These are phyloP conservation scores for Darksidea phi DNA, from an alignment of 495 filamentous ascomycete genomes.

Conservation along the genomic window DNA sequence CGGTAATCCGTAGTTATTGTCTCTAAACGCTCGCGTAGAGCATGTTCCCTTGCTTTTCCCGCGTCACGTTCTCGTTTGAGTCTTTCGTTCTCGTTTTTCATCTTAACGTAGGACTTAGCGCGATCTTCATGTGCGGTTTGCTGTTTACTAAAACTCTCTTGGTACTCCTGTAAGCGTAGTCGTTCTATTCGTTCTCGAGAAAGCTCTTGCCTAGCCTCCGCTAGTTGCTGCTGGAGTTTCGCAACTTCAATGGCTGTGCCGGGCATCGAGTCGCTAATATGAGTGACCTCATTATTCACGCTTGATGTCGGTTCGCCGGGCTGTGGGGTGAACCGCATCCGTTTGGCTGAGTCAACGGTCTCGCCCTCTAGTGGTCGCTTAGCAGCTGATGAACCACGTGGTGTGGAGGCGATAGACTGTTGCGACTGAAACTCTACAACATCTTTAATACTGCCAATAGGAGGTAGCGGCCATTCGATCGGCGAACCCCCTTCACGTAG, in stretches of 20 bases:
- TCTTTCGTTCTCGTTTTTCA: not conserved
- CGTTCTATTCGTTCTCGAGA: not conserved
- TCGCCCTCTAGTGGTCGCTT: conserved; percentile 24
- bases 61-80: not conserved
- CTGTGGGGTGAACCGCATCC: conserved; percentile 28
- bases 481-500: not conserved
- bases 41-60: not conserved
- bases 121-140: conserved; percentile 17
- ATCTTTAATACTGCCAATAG: conserved; percentile 30
- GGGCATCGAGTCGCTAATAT: conserved; percentile 29
- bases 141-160: not conserved
- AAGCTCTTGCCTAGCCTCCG: too few relatives aligned
- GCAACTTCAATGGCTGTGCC: conserved; percentile 14
- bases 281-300: conserved; percentile 9
- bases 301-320: not conserved
- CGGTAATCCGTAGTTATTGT: conserved; percentile 1
- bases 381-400: not conserved
- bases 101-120: not conserved
- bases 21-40: conserved; percentile 2
- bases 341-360: conserved; percentile 14
- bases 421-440: conserved; percentile 20
- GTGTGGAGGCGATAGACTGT: conserved; percentile 5
- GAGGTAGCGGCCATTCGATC: conserved; percentile 22
- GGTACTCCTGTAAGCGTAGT: not conserved
- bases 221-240: conserved; percentile 11